Percentiles rank a stretch among this genome's conserved stretches.
These are phyloP conservation scores for Mucor irregularis DNA, from an alignment of 371 early-diverging fungal species.

Conservation along the genomic window DNA sequence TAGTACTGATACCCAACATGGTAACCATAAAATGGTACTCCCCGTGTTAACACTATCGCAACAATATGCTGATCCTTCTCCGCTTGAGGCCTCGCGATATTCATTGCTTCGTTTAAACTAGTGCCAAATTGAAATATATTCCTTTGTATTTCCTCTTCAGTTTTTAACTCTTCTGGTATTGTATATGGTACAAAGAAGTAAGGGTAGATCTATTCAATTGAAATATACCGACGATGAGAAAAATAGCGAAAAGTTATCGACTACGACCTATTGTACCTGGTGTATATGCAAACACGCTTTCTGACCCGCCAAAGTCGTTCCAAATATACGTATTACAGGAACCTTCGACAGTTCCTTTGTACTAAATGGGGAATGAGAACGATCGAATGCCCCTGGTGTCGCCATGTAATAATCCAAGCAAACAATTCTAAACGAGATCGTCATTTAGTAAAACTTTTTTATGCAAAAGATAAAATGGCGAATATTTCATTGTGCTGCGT, in stretches of 20 bases:
- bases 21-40: constrained; percentile 88
- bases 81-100: constrained; percentile 39
- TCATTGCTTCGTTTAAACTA: constrained; percentile 74
- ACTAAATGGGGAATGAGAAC: constrained; percentile 40
- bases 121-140: constrained; percentile 66
- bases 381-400: constrained; percentile 58
- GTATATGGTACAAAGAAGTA: constrained; percentile 75
- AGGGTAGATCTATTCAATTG: constrained; percentile 64
- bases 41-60: constrained; percentile 72
- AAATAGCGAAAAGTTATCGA: neutral
- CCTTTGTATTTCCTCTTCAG: constrained; percentile 27
- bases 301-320: constrained; percentile 71
- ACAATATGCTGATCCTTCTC: constrained; percentile 58
- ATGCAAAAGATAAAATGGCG: too few relatives aligned
- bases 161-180: constrained; percentile 19
- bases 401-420: constrained; percentile 66
- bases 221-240: too few relatives aligned
- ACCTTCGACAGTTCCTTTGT: constrained; percentile 48
- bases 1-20: constrained; percentile 65
- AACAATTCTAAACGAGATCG: constrained; percentile 59
- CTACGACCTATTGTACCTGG: too few relatives aligned
- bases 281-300: constrained; percentile 83
- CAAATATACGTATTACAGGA: constrained; percentile 84
- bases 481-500: too few relatives aligned
- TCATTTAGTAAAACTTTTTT: too few relatives aligned